Conservation (phyloP, 345 rosid genomes). For the Rhodamnia argentea region DNA sequence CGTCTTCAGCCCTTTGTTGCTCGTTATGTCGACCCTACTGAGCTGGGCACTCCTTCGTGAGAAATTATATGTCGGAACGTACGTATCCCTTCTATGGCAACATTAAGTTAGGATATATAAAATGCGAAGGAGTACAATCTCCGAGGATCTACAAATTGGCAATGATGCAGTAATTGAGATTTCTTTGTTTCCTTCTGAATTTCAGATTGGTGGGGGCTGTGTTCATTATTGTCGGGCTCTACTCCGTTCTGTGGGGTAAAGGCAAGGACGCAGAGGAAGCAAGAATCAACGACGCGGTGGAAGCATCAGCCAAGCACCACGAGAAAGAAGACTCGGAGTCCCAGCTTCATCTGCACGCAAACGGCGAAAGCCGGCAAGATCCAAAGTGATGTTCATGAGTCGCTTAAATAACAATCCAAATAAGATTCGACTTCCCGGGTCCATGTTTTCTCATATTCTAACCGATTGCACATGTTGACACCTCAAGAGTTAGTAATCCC, state of each 20-base stretch:
- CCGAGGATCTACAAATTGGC: background rate
- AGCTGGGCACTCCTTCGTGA: slow-evolving; percentile 80
- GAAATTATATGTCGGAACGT: slow-evolving; percentile 73
- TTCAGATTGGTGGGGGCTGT: slow-evolving; percentile 55
- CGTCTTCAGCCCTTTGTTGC: slow-evolving; percentile 73
- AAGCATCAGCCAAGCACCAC: background rate
- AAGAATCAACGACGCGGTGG: background rate
- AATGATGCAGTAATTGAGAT: too few relatives aligned
- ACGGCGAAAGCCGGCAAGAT: background rate
- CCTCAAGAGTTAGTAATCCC: background rate
- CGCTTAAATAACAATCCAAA: too few relatives aligned
- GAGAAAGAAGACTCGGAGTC: background rate
- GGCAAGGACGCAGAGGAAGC: slow-evolving; percentile 31
- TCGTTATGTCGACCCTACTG: slow-evolving; percentile 53
- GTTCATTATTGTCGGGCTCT: slow-evolving; percentile 53
- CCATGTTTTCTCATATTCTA: too few relatives aligned
- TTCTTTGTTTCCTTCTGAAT: background rate
- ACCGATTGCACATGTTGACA: background rate
- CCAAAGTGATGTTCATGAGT: too few relatives aligned
- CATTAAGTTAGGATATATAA: background rate
- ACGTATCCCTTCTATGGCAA: slow-evolving; percentile 1
- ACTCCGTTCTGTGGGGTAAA: slow-evolving; percentile 88
- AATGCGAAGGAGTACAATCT: background rate
- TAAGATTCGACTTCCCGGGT: too few relatives aligned
- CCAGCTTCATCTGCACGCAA: background rate